Conservation (phyloP, 768 basidiomycete species). For the Hysterangium stoloniferum region DNA sequence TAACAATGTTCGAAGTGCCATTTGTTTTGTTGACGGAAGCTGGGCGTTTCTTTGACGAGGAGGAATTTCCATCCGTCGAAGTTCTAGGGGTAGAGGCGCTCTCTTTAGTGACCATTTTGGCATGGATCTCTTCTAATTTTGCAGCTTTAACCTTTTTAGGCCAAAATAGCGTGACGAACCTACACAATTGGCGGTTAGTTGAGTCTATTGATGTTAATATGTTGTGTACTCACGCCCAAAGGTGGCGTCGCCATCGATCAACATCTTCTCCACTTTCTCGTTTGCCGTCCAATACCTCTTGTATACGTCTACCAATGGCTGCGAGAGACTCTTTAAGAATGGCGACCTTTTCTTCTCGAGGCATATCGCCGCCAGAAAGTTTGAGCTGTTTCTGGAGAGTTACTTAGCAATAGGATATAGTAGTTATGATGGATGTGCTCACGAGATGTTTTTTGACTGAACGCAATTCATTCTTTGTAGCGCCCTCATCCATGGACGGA, state of each 20-base stretch:
- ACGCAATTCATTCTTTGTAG: slow-evolving; percentile 90
- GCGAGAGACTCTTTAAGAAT: slow-evolving; percentile 93
- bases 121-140: slow-evolving; percentile 91
- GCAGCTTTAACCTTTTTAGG: slow-evolving; percentile 93
- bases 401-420: background rate
- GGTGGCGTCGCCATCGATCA: slow-evolving; percentile 83
- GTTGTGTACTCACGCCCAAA: slow-evolving; percentile 82
- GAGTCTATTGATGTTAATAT: background rate
- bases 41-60: slow-evolving; percentile 10
- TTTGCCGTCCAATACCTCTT: slow-evolving; percentile 69
- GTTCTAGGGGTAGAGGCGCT: slow-evolving; percentile 9
- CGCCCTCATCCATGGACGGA: slow-evolving; percentile 89
- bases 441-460: slow-evolving; percentile 96
- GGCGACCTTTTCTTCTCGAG: slow-evolving; percentile 91
- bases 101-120: slow-evolving; percentile 92
- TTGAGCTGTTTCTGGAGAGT: slow-evolving; percentile 82
- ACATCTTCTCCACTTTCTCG: slow-evolving; percentile 72
- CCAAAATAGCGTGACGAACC: slow-evolving; percentile 96
- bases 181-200: slow-evolving; percentile 22
- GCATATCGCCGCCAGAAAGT: slow-evolving; percentile 86
- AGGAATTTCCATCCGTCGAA: slow-evolving; percentile 7
- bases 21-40: slow-evolving; percentile 5
- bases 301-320: slow-evolving; percentile 89
- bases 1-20: background rate
- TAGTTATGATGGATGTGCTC: slow-evolving; percentile 22